Evolutionary conservation across 345 rosid genomes (phyloP), one percentile per base, ranked within the genome.

Genomic region (Ceriops zippeliana): DNA sequence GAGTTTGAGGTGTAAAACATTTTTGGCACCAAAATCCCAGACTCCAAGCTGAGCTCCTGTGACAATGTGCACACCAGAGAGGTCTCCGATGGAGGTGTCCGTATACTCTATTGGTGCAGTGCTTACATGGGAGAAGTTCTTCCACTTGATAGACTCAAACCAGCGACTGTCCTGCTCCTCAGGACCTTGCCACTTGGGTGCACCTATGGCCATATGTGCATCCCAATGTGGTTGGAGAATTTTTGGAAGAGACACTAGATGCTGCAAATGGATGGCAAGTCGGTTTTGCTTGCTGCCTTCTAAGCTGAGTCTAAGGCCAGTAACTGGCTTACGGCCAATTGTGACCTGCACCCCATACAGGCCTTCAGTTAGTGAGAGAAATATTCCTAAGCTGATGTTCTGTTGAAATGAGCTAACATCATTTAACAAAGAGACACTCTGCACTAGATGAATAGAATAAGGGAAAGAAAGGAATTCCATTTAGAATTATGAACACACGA

Each of bases 161-260:
- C 97, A 95, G 35, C 97, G 97, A 73, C 97, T 95, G 69, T 95
- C 99, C 80, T 91, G 97, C 84, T 90, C 97, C 75, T 95, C 97
- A 19, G 97, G 97, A 71, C 96, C 96, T 82, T 87, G 92, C 99
- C 99, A 95, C 77, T 86, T 91, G 27, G 97, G 97, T 54, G 99
- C 96, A 69, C 97, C 96, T 62, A 95, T 95, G 34, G 97, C 97
- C 75, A 95, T 75, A 73, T 91, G 93, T n/a, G 87, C 63, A 73
- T 90, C 97, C 99, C 97, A 95, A 64, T 91, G 97, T 49, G 99
- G 97, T 67, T 90, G 96, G 61, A 95, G 86, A 71, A 88, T 88
- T 76, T 95, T 95, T 6, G 99, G 97, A 46, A 95, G 97, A 49
- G 96, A 95, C 52, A 95, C 93, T 30, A 95, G 81, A 82, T 95